Conservation (phyloP, 176 grass and related monocot genomes). For the Zea mays region Zm-B73-REFERENCE-NAM-5.0 NC_050098.1:52945501-52946000, state of each 20-base stretch:
- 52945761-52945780: background rate
- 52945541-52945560: background rate
- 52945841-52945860: background rate
- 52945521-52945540: background rate
- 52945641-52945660: background rate
- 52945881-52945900: background rate
- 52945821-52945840: background rate
- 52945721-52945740: background rate
- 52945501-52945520: background rate
- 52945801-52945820: background rate
- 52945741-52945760: background rate
- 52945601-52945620: background rate
- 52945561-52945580: background rate
- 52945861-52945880: background rate
- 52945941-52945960: background rate
- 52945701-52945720: background rate
- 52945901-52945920: background rate
- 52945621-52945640: background rate
- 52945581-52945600: background rate
- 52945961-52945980: background rate
- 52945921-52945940: conserved; percentile 9
- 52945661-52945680: background rate
- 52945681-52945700: background rate
- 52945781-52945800: conserved; percentile 6
- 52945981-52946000: background rate